Percentiles rank a stretch among this genome's conserved stretches.
Evolutionary conservation across 306 rosid species (phyloP).

Genomic region (Inga leiocalycina): DNA sequence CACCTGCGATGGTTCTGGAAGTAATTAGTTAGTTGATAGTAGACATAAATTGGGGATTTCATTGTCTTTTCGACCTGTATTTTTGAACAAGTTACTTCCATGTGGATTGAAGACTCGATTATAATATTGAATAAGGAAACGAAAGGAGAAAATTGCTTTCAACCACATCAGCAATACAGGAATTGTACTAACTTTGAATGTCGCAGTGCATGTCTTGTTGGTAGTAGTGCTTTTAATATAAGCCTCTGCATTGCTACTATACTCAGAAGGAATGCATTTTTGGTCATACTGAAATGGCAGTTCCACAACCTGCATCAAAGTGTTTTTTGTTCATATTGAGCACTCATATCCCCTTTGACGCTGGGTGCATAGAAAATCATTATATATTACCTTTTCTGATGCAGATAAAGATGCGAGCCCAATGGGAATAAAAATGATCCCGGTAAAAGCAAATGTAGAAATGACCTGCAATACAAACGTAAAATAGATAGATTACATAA

Average conservation of each 20-base stretch:
- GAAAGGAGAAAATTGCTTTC: constrained; percentile 1
- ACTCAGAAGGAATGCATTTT: constrained; percentile 58
- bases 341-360: background rate
- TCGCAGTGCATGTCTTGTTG: constrained; percentile 67
- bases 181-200: constrained; percentile 56
- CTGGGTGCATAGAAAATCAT: background rate
- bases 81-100: constrained; percentile 19
- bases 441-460: constrained; percentile 56
- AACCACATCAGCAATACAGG: constrained; percentile 10
- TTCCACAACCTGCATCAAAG: constrained; percentile 74
- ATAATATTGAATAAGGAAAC: constrained; percentile 6
- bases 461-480: constrained; percentile 58
- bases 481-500: background rate
- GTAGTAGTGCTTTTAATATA: constrained; percentile 50
- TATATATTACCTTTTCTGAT: constrained; percentile 57
- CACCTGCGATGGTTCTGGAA: constrained; percentile 94
- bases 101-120: background rate
- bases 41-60: constrained; percentile 75
- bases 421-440: constrained; percentile 68
- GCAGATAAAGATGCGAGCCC: constrained; percentile 79
- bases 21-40: constrained; percentile 80
- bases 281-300: constrained; percentile 57
- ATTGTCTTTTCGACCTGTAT: constrained; percentile 73
- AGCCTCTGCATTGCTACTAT: constrained; percentile 33
- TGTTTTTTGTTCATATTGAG: constrained; percentile 18